These are phyloP conservation scores for Penicillium crystallinum DNA, from an alignment of 495 filamentous ascomycete genomes.

Conservation along the genomic window DNA sequence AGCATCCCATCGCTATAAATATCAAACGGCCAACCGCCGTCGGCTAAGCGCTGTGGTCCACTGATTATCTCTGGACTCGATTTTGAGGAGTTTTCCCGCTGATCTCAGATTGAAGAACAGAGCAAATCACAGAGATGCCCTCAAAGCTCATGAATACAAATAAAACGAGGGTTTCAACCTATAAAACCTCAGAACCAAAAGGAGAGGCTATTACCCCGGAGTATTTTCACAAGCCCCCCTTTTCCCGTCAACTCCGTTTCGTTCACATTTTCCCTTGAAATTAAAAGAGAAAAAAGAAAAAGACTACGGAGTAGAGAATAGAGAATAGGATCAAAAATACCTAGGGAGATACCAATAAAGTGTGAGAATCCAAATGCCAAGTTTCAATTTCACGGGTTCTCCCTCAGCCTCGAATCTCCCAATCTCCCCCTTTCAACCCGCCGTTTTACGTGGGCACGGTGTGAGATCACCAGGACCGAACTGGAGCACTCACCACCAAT, in stretches of 20 bases:
- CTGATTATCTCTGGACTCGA: neutral
- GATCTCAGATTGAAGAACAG: too few relatives aligned
- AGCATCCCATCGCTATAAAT: neutral
- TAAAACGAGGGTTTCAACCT: too few relatives aligned
- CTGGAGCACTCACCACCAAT: neutral
- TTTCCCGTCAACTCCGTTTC: neutral
- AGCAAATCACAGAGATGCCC: too few relatives aligned
- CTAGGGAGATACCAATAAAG: too few relatives aligned
- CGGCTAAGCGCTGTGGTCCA: slow-evolving; percentile 11
- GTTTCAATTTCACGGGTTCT: neutral
- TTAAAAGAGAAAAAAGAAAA: too few relatives aligned
- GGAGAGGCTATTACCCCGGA: neutral
- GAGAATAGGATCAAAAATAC: too few relatives aligned
- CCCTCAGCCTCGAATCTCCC: neutral
- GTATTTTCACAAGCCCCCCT: neutral
- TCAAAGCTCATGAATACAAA: too few relatives aligned
- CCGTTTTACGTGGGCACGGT: neutral
- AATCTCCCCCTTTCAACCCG: neutral
- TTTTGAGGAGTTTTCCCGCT: neutral
- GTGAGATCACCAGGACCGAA: neutral
- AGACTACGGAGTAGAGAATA: too few relatives aligned
- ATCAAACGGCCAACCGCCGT: neutral
- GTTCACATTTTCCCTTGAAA: neutral
- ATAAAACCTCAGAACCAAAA: neutral
- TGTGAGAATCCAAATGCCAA: neutral